phyloP scores from a whole-genome alignment of 2,329 filamentous ascomycete genomes.

The Pseudopithomyces chartarum region DNA sequence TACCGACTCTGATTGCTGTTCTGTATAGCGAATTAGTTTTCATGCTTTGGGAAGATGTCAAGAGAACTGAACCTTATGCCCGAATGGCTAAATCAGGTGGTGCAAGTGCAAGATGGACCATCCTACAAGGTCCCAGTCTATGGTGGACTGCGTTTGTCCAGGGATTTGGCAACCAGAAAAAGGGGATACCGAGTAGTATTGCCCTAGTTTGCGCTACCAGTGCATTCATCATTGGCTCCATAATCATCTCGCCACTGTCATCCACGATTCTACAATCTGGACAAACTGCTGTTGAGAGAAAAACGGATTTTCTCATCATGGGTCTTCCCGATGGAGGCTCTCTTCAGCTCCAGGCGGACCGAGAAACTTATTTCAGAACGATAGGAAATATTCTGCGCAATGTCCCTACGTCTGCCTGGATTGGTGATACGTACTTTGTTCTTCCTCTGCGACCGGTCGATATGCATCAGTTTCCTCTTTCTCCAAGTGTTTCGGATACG shows the following conservation, averaged over 20 bases:
- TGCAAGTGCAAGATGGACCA: not conserved
- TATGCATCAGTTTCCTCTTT: too few relatives aligned
- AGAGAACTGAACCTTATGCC: slow-evolving; percentile 8
- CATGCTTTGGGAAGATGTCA: slow-evolving; percentile 6
- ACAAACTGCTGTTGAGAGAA: slow-evolving; percentile 8
- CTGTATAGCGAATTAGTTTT: not conserved
- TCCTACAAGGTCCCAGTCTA: slow-evolving; percentile 19
- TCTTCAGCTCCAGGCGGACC: slow-evolving; percentile 6
- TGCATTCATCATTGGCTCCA: slow-evolving; percentile 14
- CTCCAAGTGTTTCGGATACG: too few relatives aligned
- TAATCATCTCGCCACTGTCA: slow-evolving; percentile 22
- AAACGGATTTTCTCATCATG: slow-evolving; percentile 1
- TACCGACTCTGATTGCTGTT: slow-evolving; percentile 7
- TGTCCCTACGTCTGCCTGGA: slow-evolving; percentile 33
- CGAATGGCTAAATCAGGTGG: slow-evolving; percentile 1
- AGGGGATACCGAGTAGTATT: slow-evolving; percentile 11
- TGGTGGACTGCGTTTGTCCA: slow-evolving; percentile 30
- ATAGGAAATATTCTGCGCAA: slow-evolving; percentile 29
- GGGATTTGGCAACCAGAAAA: slow-evolving; percentile 17
- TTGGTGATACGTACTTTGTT: too few relatives aligned
- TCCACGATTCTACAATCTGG: slow-evolving; percentile 18
- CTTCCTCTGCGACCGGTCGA: too few relatives aligned
- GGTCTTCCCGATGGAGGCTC: not conserved
- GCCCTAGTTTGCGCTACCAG: slow-evolving; percentile 12
- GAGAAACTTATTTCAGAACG: slow-evolving; percentile 29